Conservation (phyloP, 148 eudicot species). For the Nyssa sinensis region DNA sequence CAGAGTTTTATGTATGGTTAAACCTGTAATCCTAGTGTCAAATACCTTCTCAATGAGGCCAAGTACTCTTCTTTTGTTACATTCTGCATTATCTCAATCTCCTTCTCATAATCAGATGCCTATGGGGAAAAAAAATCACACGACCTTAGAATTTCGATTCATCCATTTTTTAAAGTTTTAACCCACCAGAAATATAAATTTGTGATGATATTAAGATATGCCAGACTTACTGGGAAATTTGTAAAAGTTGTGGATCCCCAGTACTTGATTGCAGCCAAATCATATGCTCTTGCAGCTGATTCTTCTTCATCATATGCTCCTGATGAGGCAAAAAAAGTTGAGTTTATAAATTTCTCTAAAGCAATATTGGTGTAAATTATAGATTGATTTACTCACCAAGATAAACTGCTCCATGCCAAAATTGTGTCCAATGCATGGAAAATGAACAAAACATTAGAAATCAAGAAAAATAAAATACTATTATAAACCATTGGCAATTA, state of each 20-base stretch:
- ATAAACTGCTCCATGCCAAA: conserved; percentile 40
- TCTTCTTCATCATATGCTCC: conserved; percentile 67
- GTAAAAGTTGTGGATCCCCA: conserved; percentile 62
- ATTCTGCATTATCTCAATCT: conserved; percentile 43
- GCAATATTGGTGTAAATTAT: background rate
- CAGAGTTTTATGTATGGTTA: background rate
- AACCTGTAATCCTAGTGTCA: background rate
- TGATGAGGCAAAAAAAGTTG: conserved; percentile 12
- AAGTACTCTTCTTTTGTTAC: conserved; percentile 44
- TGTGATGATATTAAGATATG: no score
- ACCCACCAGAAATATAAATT: no score
- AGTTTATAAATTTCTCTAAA: background rate
- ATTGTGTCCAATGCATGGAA: conserved; percentile 5
- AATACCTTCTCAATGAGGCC: conserved; percentile 52
- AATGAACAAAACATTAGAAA: background rate
- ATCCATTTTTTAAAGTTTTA: no score
- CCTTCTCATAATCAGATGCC: conserved; percentile 43
- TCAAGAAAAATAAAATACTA: background rate
- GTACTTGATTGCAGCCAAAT: conserved; percentile 62
- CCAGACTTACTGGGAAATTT: conserved; percentile 41
- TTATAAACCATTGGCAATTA: background rate
- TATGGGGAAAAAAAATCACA: conserved; percentile 1
- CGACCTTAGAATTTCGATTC: no score
- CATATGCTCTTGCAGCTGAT: conserved; percentile 65
- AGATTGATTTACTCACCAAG: conserved; percentile 31